Conservation (phyloP, 2,329 filamentous ascomycete species). For the Microsporum ferrugineum region DNA sequence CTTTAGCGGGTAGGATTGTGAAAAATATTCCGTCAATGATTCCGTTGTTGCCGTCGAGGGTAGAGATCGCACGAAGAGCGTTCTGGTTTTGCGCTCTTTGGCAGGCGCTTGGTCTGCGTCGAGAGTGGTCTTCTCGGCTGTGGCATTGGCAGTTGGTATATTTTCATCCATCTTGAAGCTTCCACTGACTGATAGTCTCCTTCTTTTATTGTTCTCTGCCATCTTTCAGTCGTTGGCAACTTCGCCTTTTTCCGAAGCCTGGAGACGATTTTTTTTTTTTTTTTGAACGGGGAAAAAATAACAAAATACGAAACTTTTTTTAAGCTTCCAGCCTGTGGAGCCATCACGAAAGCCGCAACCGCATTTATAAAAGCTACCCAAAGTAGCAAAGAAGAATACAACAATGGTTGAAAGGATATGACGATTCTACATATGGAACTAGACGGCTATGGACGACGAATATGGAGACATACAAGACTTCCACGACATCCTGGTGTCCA, state of each 20-base stretch:
- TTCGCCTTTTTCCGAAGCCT: not conserved
- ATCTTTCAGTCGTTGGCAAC: slow-evolving; percentile 14
- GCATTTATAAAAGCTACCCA: not conserved
- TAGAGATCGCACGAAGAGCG: slow-evolving; percentile 84
- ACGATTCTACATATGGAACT: not conserved
- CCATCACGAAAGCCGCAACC: not conserved
- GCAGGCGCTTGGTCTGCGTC: slow-evolving; percentile 14
- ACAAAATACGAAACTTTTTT: not conserved
- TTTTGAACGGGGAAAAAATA: not conserved
- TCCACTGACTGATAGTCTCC: slow-evolving; percentile 24
- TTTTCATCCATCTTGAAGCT: slow-evolving; percentile 16
- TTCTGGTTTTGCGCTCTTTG: slow-evolving; percentile 36
- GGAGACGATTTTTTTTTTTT: not conserved
- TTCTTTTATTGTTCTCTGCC: slow-evolving; percentile 27
- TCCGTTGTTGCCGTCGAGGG: slow-evolving; percentile 69
- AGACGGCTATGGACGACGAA: slow-evolving; percentile 35
- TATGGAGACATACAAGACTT: slow-evolving; percentile 33
- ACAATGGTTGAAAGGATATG: not conserved
- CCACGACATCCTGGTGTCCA: not conserved
- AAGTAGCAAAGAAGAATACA: not conserved
- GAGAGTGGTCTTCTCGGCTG: slow-evolving; percentile 17
- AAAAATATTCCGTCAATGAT: slow-evolving; percentile 76
- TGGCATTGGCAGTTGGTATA: not conserved
- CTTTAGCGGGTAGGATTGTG: slow-evolving; percentile 86
- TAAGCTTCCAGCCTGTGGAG: not conserved